Percentiles rank a stretch among this genome's conserved stretches.
phyloP scores from a whole-genome alignment of 2,329 filamentous ascomycete genomes.

The Dothiorella sarmentorum region DNA sequence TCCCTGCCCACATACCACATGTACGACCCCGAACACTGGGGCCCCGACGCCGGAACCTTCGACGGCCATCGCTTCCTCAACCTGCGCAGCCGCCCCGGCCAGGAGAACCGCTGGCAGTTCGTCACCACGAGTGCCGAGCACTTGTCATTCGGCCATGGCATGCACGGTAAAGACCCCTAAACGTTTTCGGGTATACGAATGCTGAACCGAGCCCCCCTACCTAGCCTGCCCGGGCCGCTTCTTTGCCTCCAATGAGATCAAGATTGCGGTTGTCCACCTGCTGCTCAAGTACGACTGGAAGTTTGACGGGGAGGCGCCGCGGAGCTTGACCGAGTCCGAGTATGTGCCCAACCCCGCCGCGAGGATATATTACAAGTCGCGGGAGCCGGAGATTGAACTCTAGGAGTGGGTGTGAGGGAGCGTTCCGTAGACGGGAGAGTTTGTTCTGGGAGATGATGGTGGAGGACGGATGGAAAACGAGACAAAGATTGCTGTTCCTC shows the following conservation, averaged over 20 bases:
- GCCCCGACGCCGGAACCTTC: conserved; percentile 19
- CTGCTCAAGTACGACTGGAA: conserved; percentile 20
- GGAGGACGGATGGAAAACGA: too few relatives aligned
- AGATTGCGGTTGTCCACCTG: conserved; percentile 17
- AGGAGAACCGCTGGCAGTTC: conserved; percentile 19
- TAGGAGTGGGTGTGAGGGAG: too few relatives aligned
- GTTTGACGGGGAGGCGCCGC: background rate
- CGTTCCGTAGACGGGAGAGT: too few relatives aligned
- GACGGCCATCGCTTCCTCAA: conserved; percentile 21
- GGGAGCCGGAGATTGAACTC: background rate
- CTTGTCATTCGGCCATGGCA: conserved; percentile 22
- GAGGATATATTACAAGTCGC: background rate
- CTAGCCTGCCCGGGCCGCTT: conserved; percentile 20
- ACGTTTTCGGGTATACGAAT: too few relatives aligned
- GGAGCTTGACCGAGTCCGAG: background rate
- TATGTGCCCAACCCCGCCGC: background rate
- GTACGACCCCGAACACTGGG: background rate
- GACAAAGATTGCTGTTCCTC: too few relatives aligned
- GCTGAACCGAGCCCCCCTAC: too few relatives aligned
- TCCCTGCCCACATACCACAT: background rate
- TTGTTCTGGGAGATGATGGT: too few relatives aligned
- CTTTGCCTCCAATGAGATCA: conserved; percentile 21
- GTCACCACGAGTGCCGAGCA: conserved; percentile 22
- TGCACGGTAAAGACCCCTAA: too few relatives aligned
- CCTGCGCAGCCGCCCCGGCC: conserved; percentile 17